Base-by-base conservation (phyloP, 495 filamentous ascomycete genomes). In the Amniculicola lignicola region DNA sequence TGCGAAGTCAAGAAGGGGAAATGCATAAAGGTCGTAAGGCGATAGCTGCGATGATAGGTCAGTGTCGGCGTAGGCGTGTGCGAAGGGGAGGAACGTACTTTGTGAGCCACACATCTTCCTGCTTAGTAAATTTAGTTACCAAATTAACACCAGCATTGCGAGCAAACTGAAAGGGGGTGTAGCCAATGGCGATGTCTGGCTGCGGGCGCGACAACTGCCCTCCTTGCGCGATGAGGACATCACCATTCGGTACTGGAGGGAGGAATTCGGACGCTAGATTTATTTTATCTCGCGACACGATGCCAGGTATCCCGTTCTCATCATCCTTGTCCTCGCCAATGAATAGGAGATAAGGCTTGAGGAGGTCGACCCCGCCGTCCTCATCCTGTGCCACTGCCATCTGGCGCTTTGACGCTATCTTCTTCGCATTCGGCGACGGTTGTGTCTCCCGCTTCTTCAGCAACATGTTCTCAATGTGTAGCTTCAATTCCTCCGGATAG, bases 211-310 rank as follows among this genome's bases (percentile, higher is more conserved):
- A 51, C 46, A 51, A 33, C 21, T 51, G 33, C 24, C 29, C 46
- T 51, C 46, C 46, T 51, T 51, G 46, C 46, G 46, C 33, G 19
- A 51, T 51, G 21, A 51, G 46, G 46, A 51, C 33, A 51, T 51
- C 33, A 33, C 46, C 24, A 24, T 51, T 51, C 24, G 33, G 46
- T 51, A 25, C 46, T 51, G 6, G 33, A 51, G 46, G 33, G 46
- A 51, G 46, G 46, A 51, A 51, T 51, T 51, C 33, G 12, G 46
- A 51, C 46, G 46, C 46, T 37, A 51, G 33, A 51, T 51, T 51
- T 36, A 51, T 51, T 33, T 51, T 51, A 51, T 51, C 46, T 38
- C 33, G 33, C 33, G 33, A 51, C 46, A 51, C 33, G 33, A 51
- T 51, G 46, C 46, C 33, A 36, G 12, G 33, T 37, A 51, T 51